phyloP scores from a whole-genome alignment of 345 rosid species.

The Aegle marmelos region DNA sequence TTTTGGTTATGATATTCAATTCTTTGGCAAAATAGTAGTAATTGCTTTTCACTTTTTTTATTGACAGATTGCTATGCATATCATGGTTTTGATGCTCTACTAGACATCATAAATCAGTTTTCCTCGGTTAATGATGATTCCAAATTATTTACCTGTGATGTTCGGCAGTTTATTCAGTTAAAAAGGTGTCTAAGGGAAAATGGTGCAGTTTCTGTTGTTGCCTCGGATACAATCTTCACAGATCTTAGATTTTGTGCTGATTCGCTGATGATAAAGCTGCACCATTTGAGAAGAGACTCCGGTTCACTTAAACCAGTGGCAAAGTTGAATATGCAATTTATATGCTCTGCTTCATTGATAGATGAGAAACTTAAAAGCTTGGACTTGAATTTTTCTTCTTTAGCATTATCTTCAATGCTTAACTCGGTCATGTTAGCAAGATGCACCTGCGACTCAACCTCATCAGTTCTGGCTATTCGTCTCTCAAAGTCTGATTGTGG shows the following conservation, averaged over 20 bases:
- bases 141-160: constrained; percentile 52
- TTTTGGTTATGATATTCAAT: not conserved
- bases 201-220: constrained; percentile 27
- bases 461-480: constrained; percentile 48
- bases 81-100: constrained; percentile 55
- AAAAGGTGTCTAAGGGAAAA: constrained; percentile 41
- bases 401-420: constrained; percentile 47
- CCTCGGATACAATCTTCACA: constrained; percentile 30
- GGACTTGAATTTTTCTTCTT: constrained; percentile 46
- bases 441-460: constrained; percentile 37
- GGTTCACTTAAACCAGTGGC: constrained; percentile 50
- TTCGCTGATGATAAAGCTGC: constrained; percentile 41
- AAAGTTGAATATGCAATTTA: constrained; percentile 54
- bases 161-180: constrained; percentile 48
- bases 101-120: constrained; percentile 58
- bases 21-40: not conserved
- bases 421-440: constrained; percentile 56
- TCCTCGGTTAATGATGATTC: constrained; percentile 54
- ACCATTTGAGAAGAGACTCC: constrained; percentile 33
- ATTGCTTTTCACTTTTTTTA: constrained; percentile 16
- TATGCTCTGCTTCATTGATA: constrained; percentile 52
- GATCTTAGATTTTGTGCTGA: constrained; percentile 53
- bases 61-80: constrained; percentile 50
- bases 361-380: constrained; percentile 40
- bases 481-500: constrained; percentile 36